Evolutionary conservation across 768 basidiomycete species (phyloP), one percentile per base, ranked within the genome.

Genomic region (Cyclocybe aegerita): DNA sequence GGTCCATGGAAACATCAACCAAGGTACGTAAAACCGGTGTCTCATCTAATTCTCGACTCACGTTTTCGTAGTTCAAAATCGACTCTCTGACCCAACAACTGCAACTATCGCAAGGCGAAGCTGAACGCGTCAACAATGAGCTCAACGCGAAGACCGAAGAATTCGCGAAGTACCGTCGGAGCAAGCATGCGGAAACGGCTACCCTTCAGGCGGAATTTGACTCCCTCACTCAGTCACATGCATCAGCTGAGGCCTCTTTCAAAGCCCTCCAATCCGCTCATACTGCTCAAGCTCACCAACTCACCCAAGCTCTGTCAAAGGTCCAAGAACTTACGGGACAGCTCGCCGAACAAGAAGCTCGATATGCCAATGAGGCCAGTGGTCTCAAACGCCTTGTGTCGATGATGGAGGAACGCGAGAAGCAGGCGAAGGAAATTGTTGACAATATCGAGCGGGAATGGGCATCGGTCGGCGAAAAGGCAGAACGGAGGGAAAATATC

Each of bases 351-450:
- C 88, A 91, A 59, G 93, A 96, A 58, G 83, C 86, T 1, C 84
- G 83, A 1, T 95, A 91, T 64, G 77, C 86, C 0, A 81, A 78
- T 50, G 94, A 98, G 64, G 83, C 85, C 2, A 82, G 78, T 36
- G 81, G 83, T 9, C 69, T 94, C 57, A 80, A 82, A 50, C 78
- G 93, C 30, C 74, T 97, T 12, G 86, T 94, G 9, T 71, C 79
- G 6, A 81, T 94, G 74, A 85, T 97, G 76, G 93, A 98, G 65
- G 87, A 87, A 49, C 80, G 94, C 34, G 93, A 94, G 64, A 83
- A 85, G 46, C 88, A 94, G 55, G 82, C 90, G 15, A 90, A 91
- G 70, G 78, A 81, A 15, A 82, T 93, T 46, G 85, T 98, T 0
- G 86, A 92, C 16, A 76, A 76, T 35, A 82, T 98, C 48, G 94